Percentiles rank a stretch among this genome's conserved stretches.
Evolutionary conservation across 2,329 filamentous ascomycete genomes (phyloP).

Genomic region (Monilinia aucupariae): DNA sequence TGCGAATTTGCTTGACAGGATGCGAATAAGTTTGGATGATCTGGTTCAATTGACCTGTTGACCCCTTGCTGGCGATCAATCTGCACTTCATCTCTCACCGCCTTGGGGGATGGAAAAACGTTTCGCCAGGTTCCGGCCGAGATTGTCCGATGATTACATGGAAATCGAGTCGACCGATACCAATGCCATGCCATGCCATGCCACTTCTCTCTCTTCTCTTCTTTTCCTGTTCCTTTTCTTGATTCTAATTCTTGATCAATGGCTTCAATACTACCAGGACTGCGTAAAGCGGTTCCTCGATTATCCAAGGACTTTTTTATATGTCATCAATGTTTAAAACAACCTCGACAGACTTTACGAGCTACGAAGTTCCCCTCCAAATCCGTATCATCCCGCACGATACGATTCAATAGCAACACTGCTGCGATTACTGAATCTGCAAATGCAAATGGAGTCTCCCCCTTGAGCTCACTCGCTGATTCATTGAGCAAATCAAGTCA

Average conservation of each 20-base stretch:
- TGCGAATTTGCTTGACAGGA: constrained; percentile 1
- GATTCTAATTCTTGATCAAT: constrained; percentile 22
- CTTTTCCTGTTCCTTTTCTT: background rate
- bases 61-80: constrained; percentile 1
- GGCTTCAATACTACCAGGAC: constrained; percentile 32
- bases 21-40: background rate
- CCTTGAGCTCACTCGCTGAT: constrained; percentile 21
- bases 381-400: constrained; percentile 22
- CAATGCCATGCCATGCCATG: background rate
- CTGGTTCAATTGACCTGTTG: background rate
- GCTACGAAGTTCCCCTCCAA: constrained; percentile 24
- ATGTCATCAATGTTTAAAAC: constrained; percentile 32
- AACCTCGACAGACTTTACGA: constrained; percentile 15
- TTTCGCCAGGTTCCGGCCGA: background rate
- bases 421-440: constrained; percentile 14
- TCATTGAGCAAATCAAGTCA: constrained; percentile 21
- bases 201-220: background rate
- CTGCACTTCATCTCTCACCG: background rate
- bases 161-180: background rate
- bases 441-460: constrained; percentile 17
- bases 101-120: background rate
- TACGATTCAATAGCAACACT: constrained; percentile 33
- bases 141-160: background rate
- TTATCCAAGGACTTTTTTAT: constrained; percentile 33
- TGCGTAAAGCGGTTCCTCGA: constrained; percentile 30